These are phyloP conservation scores for Fragosphaeria purpurea DNA, from an alignment of 2,329 filamentous ascomycete species.

Conservation along the genomic window DNA sequence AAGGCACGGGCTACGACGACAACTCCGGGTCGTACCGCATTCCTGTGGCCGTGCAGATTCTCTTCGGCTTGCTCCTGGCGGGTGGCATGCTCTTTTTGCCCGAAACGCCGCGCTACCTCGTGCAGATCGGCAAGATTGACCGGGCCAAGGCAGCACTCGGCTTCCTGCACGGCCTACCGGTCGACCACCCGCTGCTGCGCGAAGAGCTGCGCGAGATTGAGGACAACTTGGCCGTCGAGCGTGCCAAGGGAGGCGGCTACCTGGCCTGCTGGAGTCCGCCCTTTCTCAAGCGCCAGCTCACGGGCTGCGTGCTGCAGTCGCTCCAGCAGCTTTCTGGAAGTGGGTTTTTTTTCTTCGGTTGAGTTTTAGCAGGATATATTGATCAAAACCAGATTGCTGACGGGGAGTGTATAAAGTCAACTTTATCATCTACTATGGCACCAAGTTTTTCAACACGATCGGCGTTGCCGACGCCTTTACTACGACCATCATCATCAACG, in stretches of 20 bases:
- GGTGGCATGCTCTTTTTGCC: slow-evolving; percentile 56
- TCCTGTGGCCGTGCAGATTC: slow-evolving; percentile 53
- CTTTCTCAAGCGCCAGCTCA: no score
- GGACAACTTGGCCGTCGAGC: slow-evolving; percentile 54
- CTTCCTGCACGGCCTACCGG: no score
- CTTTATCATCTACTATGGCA: slow-evolving; percentile 55
- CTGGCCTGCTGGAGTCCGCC: no score
- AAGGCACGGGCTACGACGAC: slow-evolving; percentile 42
- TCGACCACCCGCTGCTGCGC: slow-evolving; percentile 16
- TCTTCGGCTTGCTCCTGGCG: slow-evolving; percentile 58
- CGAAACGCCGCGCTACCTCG: slow-evolving; percentile 61
- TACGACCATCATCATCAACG: slow-evolving; percentile 52
- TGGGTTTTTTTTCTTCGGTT: no score
- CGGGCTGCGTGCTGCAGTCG: slow-evolving; percentile 38
- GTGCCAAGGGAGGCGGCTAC: no score
- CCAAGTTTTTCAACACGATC: slow-evolving; percentile 47
- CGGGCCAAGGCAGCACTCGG: no score
- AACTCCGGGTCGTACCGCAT: slow-evolving; percentile 52
- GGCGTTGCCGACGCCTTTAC: slow-evolving; percentile 44
- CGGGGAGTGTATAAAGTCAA: slow-evolving; percentile 32
- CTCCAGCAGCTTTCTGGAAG: slow-evolving; percentile 40
- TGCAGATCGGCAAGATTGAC: no score
- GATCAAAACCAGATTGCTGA: slow-evolving; percentile 23
- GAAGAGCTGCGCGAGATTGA: slow-evolving; percentile 50
- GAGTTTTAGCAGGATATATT: no score